Percentiles rank a stretch among this genome's conserved stretches.
phyloP scores from a whole-genome alignment of 2,329 filamentous ascomycete species.

The Fusarium penzigii region DNA sequence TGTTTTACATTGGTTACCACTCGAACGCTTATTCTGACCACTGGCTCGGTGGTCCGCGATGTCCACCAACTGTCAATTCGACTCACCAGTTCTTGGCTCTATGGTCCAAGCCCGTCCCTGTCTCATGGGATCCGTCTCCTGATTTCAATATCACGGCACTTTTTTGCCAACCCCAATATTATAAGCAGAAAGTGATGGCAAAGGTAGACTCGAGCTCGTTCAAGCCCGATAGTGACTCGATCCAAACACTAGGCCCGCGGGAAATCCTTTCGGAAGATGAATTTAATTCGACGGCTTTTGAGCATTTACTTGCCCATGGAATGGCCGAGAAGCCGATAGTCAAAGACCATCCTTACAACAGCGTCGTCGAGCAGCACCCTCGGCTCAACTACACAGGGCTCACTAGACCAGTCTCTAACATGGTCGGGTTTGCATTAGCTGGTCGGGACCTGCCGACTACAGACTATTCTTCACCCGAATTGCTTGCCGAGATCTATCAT shows the following conservation, averaged over 20 bases:
- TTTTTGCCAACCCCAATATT: conserved; percentile 49
- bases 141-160: conserved; percentile 34
- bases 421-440: conserved; percentile 38
- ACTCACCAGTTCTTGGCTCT: conserved; percentile 41
- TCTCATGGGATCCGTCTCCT: background rate
- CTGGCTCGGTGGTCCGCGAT: conserved; percentile 34
- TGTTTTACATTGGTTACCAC: conserved; percentile 47
- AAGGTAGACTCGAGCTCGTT: conserved; percentile 31
- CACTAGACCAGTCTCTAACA: conserved; percentile 25
- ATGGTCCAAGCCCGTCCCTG: conserved; percentile 11
- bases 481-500: conserved; percentile 19
- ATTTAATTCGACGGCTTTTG: conserved; percentile 39
- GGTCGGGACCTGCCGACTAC: background rate
- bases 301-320: conserved; percentile 34
- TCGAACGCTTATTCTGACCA: conserved; percentile 33
- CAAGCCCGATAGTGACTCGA: conserved; percentile 6
- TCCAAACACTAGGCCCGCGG: conserved; percentile 3
- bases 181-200: conserved; percentile 44
- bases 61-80: conserved; percentile 29
- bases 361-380: conserved; percentile 28
- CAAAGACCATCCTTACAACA: conserved; percentile 26
- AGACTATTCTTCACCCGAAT: conserved; percentile 7
- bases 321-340: conserved; percentile 7
- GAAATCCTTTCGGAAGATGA: conserved; percentile 20
- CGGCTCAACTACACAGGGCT: conserved; percentile 16